Evolutionary conservation across 106 monocot species (phyloP).

Genomic region (Xerophyta viscosa): DNA sequence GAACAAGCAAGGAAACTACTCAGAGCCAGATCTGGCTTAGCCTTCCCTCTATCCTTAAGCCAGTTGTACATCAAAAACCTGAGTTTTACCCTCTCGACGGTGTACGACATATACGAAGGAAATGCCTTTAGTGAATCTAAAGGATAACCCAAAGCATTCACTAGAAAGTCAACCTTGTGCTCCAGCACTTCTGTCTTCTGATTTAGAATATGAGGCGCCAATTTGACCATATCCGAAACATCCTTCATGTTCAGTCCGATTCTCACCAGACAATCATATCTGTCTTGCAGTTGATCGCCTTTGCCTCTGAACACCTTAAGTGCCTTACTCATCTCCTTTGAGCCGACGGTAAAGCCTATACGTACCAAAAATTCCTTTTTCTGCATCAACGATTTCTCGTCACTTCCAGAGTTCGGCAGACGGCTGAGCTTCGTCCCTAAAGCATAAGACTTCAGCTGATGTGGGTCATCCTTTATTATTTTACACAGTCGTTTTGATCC

Average conservation of each 20-base stretch:
- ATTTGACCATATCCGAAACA: constrained; percentile 47
- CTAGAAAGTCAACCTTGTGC: constrained; percentile 55
- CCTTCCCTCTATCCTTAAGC: constrained; percentile 47
- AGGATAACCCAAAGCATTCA: constrained; percentile 38
- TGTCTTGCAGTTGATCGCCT: constrained; percentile 59
- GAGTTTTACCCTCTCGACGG: constrained; percentile 35
- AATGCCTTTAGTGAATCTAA: constrained; percentile 36
- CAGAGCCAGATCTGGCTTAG: constrained; percentile 21
- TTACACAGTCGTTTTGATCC: constrained; percentile 31
- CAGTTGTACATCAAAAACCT: constrained; percentile 79
- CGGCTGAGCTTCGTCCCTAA: constrained; percentile 29
- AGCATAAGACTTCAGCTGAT: constrained; percentile 32
- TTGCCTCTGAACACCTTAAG: constrained; percentile 45
- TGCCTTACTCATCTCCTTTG: constrained; percentile 51
- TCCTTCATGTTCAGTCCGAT: constrained; percentile 38
- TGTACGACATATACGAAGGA: constrained; percentile 46
- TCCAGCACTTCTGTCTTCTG: constrained; percentile 47
- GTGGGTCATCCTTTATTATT: constrained; percentile 51
- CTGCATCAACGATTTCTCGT: constrained; percentile 12
- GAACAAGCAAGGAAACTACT: constrained; percentile 42
- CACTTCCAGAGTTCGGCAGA: constrained; percentile 11
- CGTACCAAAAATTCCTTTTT: constrained; percentile 47
- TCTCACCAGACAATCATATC: constrained; percentile 53
- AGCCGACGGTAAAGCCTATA: constrained; percentile 43
- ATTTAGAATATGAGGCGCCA: constrained; percentile 44